phyloP scores from a whole-genome alignment of 2,329 filamentous ascomycete genomes.

The Coniochaeta sp. region DNA sequence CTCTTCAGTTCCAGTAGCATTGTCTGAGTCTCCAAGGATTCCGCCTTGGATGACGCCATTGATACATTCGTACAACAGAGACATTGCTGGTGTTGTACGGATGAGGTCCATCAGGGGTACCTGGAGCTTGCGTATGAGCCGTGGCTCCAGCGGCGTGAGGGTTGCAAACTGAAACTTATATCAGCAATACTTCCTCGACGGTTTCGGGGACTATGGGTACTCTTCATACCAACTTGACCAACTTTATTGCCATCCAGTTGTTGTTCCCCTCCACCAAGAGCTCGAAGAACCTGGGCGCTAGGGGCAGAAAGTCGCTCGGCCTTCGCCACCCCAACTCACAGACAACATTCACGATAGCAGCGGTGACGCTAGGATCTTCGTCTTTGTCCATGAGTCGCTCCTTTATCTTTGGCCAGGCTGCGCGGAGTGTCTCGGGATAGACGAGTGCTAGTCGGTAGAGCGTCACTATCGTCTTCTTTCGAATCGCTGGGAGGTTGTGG shows the following conservation, averaged over 20 bases:
- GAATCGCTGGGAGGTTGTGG: slow-evolving; percentile 76
- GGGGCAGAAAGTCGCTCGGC: slow-evolving; percentile 85
- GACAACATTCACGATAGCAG: slow-evolving; percentile 92
- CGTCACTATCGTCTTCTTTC: slow-evolving; percentile 95
- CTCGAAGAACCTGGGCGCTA: slow-evolving; percentile 88
- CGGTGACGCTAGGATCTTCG: slow-evolving; percentile 88
- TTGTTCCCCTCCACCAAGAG: slow-evolving; percentile 86
- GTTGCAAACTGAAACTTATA: slow-evolving; percentile 69
- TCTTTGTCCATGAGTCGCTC: slow-evolving; percentile 83
- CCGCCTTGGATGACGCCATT: slow-evolving; percentile 97
- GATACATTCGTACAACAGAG: slow-evolving; percentile 95
- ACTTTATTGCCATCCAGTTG: slow-evolving; percentile 99
- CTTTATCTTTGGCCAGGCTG: slow-evolving; percentile 96
- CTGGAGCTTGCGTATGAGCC: slow-evolving; percentile 82
- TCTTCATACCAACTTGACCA: slow-evolving; percentile 75
- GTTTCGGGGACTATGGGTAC: neutral
- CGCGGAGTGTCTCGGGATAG: slow-evolving; percentile 88
- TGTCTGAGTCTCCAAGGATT: slow-evolving; percentile 76
- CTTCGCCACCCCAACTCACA: slow-evolving; percentile 93
- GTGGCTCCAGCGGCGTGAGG: slow-evolving; percentile 83
- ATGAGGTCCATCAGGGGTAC: slow-evolving; percentile 90
- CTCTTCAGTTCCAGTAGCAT: slow-evolving; percentile 76
- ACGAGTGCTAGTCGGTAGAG: slow-evolving; percentile 89
- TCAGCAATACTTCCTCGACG: slow-evolving; percentile 11
- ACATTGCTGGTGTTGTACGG: slow-evolving; percentile 93